Conservation (phyloP, 106 monocot species). For the Hemerocallis citrina region DNA sequence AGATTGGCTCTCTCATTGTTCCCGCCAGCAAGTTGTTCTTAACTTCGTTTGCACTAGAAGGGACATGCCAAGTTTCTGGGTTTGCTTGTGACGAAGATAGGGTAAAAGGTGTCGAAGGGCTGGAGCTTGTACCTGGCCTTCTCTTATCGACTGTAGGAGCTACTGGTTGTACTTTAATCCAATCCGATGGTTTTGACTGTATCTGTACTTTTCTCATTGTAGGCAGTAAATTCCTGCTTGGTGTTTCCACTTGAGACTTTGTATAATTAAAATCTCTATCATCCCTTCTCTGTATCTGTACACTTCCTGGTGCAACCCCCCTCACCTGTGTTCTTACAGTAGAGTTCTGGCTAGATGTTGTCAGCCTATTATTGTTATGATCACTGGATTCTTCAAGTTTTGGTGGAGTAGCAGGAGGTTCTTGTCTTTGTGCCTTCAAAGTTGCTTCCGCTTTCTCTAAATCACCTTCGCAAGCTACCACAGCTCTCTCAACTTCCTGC, state of each 20-base stretch:
- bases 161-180: constrained; percentile 11
- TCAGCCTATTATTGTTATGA: constrained; percentile 6
- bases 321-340: constrained; percentile 19
- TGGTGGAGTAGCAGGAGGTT: constrained; percentile 8
- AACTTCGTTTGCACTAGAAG: constrained; percentile 15
- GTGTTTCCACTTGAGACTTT: constrained; percentile 19
- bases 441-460: constrained; percentile 47
- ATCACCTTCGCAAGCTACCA: constrained; percentile 73
- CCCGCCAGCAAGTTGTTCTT: constrained; percentile 19
- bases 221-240: constrained; percentile 18
- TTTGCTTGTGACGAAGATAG: constrained; percentile 17
- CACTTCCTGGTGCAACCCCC: constrained; percentile 4
- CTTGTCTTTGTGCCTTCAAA: constrained; percentile 52
- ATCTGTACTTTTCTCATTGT: constrained; percentile 17
- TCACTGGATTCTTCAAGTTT: constrained; percentile 21
- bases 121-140: constrained; percentile 13
- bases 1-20: constrained; percentile 41
- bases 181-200: constrained; percentile 22
- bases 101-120: constrained; percentile 10
- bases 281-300: constrained; percentile 36
- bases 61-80: constrained; percentile 12
- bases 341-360: constrained; percentile 3
- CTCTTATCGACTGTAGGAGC: constrained; percentile 38
- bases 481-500: constrained; percentile 78
- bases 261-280: constrained; percentile 47